phyloP scores from a whole-genome alignment of 192 early-diverging fungal genomes.

The Coemansia sp. region DNA sequence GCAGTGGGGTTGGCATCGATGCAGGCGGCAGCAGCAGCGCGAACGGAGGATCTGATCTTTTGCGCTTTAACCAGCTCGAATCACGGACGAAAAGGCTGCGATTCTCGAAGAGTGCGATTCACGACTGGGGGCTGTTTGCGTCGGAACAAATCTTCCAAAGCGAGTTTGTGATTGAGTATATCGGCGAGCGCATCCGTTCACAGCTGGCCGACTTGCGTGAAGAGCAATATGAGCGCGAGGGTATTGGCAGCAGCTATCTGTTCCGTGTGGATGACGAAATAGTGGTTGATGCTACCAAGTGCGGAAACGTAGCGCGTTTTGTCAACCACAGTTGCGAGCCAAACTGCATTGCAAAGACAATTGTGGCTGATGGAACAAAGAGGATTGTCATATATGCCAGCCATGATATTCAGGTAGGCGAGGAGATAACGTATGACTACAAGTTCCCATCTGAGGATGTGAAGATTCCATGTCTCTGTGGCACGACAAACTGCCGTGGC shows the following conservation, averaged over 20 bases:
- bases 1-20: neutral
- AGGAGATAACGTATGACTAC: slow-evolving; percentile 99
- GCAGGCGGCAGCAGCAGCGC: slow-evolving; percentile 2
- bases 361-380: slow-evolving; percentile 87
- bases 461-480: slow-evolving; percentile 99
- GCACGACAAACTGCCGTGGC: slow-evolving; percentile 78
- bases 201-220: slow-evolving; percentile 95
- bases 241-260: slow-evolving; percentile 92
- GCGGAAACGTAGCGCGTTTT: slow-evolving; percentile 95
- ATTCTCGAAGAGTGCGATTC: slow-evolving; percentile 92
- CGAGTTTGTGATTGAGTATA: slow-evolving; percentile 99
- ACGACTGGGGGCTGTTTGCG: slow-evolving; percentile 99
- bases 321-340: slow-evolving; percentile 99
- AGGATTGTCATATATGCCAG: slow-evolving; percentile 99
- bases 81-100: slow-evolving; percentile 84
- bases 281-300: slow-evolving; percentile 97
- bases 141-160: slow-evolving; percentile 86
- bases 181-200: slow-evolving; percentile 93
- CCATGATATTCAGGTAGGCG: slow-evolving; percentile 86
- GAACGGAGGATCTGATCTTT: slow-evolving; percentile 59
- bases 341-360: slow-evolving; percentile 96
- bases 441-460: slow-evolving; percentile 63
- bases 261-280: slow-evolving; percentile 95
- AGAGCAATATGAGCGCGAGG: slow-evolving; percentile 87
- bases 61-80: slow-evolving; percentile 93